phyloP scores from a whole-genome alignment of 495 filamentous ascomycete species.

The Penicillium cosmopolitanum region DNA sequence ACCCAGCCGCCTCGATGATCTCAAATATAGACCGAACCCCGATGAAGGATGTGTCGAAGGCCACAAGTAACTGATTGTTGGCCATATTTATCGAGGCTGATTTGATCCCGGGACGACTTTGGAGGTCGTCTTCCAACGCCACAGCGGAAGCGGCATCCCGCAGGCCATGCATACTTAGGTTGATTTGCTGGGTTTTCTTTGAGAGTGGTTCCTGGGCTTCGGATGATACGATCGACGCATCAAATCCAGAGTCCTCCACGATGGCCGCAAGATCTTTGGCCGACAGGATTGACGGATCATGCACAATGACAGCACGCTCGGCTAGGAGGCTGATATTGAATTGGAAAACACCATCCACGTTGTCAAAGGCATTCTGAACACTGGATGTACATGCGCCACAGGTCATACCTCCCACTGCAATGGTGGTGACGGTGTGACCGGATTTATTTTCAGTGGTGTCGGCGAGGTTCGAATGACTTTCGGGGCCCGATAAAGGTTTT shows the following conservation, averaged over 20 bases:
- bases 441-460: constrained; percentile 43
- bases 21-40: constrained; percentile 85
- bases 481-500: constrained; percentile 25
- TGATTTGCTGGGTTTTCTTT: constrained; percentile 52
- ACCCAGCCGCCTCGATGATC: constrained; percentile 74
- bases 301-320: constrained; percentile 86
- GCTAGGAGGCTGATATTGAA: constrained; percentile 95
- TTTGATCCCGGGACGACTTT: constrained; percentile 67
- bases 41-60: constrained; percentile 68
- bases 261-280: constrained; percentile 71
- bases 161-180: constrained; percentile 84
- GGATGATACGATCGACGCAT: constrained; percentile 69
- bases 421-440: constrained; percentile 68
- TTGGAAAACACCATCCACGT: constrained; percentile 73
- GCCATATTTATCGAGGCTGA: constrained; percentile 71
- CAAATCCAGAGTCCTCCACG: constrained; percentile 78
- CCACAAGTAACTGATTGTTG: constrained; percentile 68
- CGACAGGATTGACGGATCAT: constrained; percentile 72
- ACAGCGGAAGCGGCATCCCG: constrained; percentile 69
- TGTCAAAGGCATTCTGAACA: constrained; percentile 80
- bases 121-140: constrained; percentile 70
- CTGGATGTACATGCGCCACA: constrained; percentile 95
- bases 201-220: constrained; percentile 39
- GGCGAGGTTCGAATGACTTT: constrained; percentile 18
- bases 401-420: constrained; percentile 92